Conservation (phyloP, 2,329 filamentous ascomycete species). For the Ceratocystis cubensis region DNA sequence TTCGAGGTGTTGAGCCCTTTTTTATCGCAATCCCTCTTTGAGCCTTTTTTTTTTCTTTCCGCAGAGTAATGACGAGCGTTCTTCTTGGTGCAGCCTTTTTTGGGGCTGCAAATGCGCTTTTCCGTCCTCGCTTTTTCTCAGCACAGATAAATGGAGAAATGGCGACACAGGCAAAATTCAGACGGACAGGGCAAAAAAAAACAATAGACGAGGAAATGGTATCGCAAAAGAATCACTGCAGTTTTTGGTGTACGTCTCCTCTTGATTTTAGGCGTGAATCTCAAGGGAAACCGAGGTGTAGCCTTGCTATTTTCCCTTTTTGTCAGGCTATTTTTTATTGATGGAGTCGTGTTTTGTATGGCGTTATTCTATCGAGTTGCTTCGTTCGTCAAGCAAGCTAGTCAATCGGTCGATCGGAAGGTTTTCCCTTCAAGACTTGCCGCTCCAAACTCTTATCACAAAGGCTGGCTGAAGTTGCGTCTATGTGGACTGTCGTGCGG, state of each 20-base stretch:
- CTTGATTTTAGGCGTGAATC: neutral
- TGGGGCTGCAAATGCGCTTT: constrained; percentile 7
- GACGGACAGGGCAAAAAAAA: neutral
- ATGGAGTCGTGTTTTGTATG: too few relatives aligned
- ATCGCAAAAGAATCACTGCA: neutral
- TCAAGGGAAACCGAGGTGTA: neutral
- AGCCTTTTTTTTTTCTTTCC: neutral
- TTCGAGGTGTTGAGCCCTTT: neutral
- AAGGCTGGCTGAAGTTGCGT: neutral
- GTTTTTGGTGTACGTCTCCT: neutral
- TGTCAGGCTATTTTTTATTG: neutral
- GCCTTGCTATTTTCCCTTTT: neutral
- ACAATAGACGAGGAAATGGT: neutral
- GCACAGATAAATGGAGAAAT: neutral
- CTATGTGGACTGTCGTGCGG: neutral
- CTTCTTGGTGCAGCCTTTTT: neutral
- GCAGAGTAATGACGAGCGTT: neutral
- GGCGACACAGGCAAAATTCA: neutral
- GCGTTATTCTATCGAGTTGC: neutral
- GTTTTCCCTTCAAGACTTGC: neutral
- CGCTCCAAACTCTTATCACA: neutral
- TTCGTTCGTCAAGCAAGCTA: neutral
- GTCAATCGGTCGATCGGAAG: neutral
- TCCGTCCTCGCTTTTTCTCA: constrained; percentile 8
- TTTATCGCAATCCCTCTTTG: neutral